Evolutionary conservation across 83 land plant species (phyloP).

Genomic region (Isoetes engelmannii): DNA sequence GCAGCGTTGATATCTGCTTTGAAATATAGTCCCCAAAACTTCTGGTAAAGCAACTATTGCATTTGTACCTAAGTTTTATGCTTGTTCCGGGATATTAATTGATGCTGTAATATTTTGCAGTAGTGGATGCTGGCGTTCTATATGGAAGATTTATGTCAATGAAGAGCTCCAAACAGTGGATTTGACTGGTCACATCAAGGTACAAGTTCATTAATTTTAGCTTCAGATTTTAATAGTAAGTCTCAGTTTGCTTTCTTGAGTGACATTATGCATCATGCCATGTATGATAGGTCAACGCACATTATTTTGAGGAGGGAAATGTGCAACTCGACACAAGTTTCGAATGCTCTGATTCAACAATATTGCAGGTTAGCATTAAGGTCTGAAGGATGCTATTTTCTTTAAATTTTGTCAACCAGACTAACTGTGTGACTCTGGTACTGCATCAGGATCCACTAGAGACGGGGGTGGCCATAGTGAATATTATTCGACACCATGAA

Average conservation of each 20-base stretch:
- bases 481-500: constrained; percentile 70
- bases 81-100: neutral
- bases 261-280: neutral
- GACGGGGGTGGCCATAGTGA: constrained; percentile 47
- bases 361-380: constrained; percentile 64
- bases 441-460: constrained; percentile 64
- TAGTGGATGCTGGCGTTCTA: constrained; percentile 94
- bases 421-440: neutral
- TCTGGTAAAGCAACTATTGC: constrained; percentile 52
- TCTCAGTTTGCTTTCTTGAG: neutral
- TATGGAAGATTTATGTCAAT: constrained; percentile 74
- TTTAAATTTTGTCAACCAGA: constrained; percentile 1
- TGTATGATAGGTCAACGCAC: constrained; percentile 63
- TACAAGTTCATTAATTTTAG: constrained; percentile 17
- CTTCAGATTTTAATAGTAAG: neutral
- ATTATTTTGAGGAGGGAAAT: constrained; percentile 98
- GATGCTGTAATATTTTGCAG: constrained; percentile 28
- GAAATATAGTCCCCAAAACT: constrained; percentile 83
- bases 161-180: constrained; percentile 59
- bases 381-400: neutral
- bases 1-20: constrained; percentile 68
- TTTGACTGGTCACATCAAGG: constrained; percentile 65
- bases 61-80: neutral
- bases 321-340: constrained; percentile 78
- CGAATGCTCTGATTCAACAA: constrained; percentile 62